Conservation (phyloP, 23 red algal species). For the Gracilaria gracilis region DNA sequence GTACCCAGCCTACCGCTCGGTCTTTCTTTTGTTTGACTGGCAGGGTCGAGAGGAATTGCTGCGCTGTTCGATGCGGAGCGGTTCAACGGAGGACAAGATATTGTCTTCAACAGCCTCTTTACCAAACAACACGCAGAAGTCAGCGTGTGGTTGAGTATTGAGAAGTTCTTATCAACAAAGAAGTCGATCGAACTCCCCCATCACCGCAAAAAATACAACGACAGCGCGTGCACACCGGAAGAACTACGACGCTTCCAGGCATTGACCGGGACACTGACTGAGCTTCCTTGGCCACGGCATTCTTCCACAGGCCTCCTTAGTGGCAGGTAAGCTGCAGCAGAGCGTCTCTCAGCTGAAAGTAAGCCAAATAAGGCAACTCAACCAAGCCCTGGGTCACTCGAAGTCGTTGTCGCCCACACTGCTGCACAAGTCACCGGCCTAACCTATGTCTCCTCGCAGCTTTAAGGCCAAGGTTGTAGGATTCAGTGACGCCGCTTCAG, state of each 20-base stretch:
- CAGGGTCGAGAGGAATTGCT: too few species aligned
- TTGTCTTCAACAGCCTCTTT: constrained; percentile 19
- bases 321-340: neutral
- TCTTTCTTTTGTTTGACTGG: too few species aligned
- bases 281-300: neutral
- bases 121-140: neutral
- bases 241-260: too few species aligned
- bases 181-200: neutral
- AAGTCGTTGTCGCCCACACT: neutral
- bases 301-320: constrained; percentile 3
- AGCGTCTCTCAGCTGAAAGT: neutral
- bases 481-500: neutral
- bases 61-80: too few species aligned
- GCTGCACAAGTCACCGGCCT: too few species aligned
- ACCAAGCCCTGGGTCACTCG: neutral
- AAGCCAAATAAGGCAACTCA: neutral
- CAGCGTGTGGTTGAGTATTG: too few species aligned
- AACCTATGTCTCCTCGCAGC: too few species aligned
- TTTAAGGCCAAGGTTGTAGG: neutral
- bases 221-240: too few species aligned
- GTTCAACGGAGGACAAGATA: neutral
- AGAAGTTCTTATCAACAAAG: too few species aligned
- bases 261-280: too few species aligned
- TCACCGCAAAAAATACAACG: too few species aligned
- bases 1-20: too few species aligned